These are phyloP conservation scores for Ogataea methylovora DNA, from an alignment of 805 yeast genomes.

Conservation along the genomic window DNA sequence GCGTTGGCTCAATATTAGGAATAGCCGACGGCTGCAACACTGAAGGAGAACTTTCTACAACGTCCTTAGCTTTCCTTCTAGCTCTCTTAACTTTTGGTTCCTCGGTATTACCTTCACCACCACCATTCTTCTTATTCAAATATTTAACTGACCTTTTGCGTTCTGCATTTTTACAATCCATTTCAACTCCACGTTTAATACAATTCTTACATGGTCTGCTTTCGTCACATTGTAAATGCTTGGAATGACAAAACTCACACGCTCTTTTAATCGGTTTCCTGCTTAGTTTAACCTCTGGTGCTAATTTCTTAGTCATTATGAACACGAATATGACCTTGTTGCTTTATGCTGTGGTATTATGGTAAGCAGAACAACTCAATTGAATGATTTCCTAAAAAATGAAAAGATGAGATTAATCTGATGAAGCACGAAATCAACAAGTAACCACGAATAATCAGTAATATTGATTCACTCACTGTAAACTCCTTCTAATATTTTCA, in stretches of 20 bases:
- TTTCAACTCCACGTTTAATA: constrained; percentile 47
- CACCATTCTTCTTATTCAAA: no score
- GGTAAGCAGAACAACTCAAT: no score
- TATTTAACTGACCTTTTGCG: constrained; percentile 29
- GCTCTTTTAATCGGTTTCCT: constrained; percentile 64
- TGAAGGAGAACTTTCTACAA: neutral
- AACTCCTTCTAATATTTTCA: no score
- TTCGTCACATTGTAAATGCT: constrained; percentile 67
- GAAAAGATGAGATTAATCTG: no score
- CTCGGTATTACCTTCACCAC: neutral
- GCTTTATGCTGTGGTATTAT: no score
- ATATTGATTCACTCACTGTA: no score
- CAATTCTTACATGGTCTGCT: constrained; percentile 70
- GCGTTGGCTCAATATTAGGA: no score
- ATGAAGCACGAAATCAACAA: no score
- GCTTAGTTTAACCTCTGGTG: constrained; percentile 41
- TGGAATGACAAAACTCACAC: constrained; percentile 63
- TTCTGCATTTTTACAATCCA: constrained; percentile 50
- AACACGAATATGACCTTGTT: no score
- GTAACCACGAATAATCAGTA: no score
- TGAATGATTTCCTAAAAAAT: no score
- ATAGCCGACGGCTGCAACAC: no score
- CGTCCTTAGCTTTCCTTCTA: neutral
- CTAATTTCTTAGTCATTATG: constrained; percentile 55
- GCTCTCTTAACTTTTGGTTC: constrained; percentile 1